Base-by-base conservation (phyloP, 83 land plant genomes). In the Picea abies region DNA sequence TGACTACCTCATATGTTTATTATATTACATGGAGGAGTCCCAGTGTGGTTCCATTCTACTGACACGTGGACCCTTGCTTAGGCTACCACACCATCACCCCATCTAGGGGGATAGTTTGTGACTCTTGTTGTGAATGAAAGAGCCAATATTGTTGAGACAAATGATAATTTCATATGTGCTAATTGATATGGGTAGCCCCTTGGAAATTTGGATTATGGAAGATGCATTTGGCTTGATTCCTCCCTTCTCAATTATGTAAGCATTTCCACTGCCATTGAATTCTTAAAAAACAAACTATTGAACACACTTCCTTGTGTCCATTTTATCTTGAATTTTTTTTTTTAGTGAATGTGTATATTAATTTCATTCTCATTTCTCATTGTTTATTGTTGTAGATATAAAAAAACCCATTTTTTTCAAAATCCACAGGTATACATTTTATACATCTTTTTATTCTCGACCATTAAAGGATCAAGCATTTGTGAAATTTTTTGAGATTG, bases 171-270 rank as follows among this genome's bases (percentile, higher is more conserved):
- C 76, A 79, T 94, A 8, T 94, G 97, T 81, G 97, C 97, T 12
- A 94, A 93, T 20, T 35, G 92, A 29, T 95, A 94, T 85, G 92
- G 93, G 97, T 94, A 95, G 97, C 97, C 97, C 77, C 92, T 90
- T 70, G 86, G 88, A 22, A 94, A 94, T 82, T 92, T 93, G 52
- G 86, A 93, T 63, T 94, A 91, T 80, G 84, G 92, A 19, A 86
- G 83, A 6, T 94, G 95, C 82, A 94, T 92, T 52, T 94, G 97
- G 97, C 81, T 79, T 44, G 12, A 87, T 41, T 63, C 97, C 35
- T 92, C 95, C 60, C 85, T 85, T 39, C 84, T 91, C 29, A 90
- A 86, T 80, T 49, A 92, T 89, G 97, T 92, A 79, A 79, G 35
- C 14, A 79, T 69, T 69, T 0, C 0, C 49, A 6, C 7, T 44